Evolutionary conservation across 192 early-diverging fungal species (phyloP).

Genomic region (Coemansia sp.): DNA sequence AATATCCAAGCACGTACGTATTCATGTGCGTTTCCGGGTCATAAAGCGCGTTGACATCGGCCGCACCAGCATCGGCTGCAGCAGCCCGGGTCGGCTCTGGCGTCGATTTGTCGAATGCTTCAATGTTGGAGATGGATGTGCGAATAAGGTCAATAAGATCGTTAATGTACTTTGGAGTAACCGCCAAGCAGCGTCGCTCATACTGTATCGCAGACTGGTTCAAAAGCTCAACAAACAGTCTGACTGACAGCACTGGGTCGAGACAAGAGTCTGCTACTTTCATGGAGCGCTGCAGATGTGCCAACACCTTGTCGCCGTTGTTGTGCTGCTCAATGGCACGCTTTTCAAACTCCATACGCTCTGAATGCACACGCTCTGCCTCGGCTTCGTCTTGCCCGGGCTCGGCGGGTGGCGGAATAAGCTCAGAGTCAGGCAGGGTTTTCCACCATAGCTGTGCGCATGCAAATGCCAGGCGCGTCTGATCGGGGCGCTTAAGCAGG

Average conservation of each 20-base stretch:
- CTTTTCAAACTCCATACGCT: conserved; percentile 52
- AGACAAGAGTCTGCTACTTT: conserved; percentile 93
- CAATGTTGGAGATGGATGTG: conserved; percentile 67
- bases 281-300: conserved; percentile 90
- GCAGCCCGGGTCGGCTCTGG: conserved; percentile 57
- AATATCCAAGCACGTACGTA: conserved; percentile 70
- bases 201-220: conserved; percentile 95
- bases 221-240: conserved; percentile 96
- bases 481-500: conserved; percentile 91
- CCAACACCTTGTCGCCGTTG: conserved; percentile 86
- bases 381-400: conserved; percentile 51
- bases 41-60: conserved; percentile 64
- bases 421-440: conserved; percentile 48
- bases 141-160: conserved; percentile 94
- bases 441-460: conserved; percentile 95
- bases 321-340: conserved; percentile 68
- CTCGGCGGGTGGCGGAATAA: conserved; percentile 46
- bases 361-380: conserved; percentile 33
- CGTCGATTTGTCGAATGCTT: conserved; percentile 65
- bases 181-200: conserved; percentile 86
- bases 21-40: conserved; percentile 62
- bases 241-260: conserved; percentile 85
- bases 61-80: conserved; percentile 33
- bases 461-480: conserved; percentile 82
- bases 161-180: conserved; percentile 91